A percentile compares a stretch with the other conserved stretches of the same genome.
phyloP scores from a whole-genome alignment of 1,284 basidiomycete genomes.

The Peniophora sp. region DNA sequence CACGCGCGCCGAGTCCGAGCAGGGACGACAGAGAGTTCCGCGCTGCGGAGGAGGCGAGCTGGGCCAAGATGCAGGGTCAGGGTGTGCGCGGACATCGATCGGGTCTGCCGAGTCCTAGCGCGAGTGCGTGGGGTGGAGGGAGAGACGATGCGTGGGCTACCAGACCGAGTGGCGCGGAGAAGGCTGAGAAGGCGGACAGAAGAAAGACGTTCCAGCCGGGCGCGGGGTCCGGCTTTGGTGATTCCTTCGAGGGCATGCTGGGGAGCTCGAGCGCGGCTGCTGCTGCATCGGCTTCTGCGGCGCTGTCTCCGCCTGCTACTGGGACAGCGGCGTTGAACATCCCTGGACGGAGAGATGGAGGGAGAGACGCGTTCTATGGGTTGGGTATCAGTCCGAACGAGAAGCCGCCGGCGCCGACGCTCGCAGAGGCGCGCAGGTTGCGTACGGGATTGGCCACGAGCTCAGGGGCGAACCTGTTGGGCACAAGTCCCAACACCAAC shows the following conservation, averaged over 20 bases:
- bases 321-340: slow-evolving; percentile 14
- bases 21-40: slow-evolving; percentile 25
- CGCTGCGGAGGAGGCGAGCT: slow-evolving; percentile 43
- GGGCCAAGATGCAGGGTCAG: slow-evolving; percentile 31
- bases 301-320: slow-evolving; percentile 12
- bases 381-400: slow-evolving; percentile 44
- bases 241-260: slow-evolving; percentile 28
- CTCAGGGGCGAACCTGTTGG: slow-evolving; percentile 6
- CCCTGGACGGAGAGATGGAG: slow-evolving; percentile 11
- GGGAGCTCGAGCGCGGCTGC: slow-evolving; percentile 8
- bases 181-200: slow-evolving; percentile 10
- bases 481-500: slow-evolving; percentile 1
- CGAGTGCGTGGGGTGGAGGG: slow-evolving; percentile 8
- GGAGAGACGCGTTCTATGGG: slow-evolving; percentile 70
- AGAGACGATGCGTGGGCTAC: slow-evolving; percentile 43
- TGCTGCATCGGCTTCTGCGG: slow-evolving; percentile 12
- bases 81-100: slow-evolving; percentile 28
- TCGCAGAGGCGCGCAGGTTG: slow-evolving; percentile 67
- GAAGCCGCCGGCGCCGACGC: slow-evolving; percentile 47
- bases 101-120: slow-evolving; percentile 21
- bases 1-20: slow-evolving; percentile 21
- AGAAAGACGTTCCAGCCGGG: slow-evolving; percentile 22
- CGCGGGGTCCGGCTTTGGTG: slow-evolving; percentile 51
- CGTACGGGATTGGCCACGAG: slow-evolving; percentile 52
- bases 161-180: slow-evolving; percentile 16